Conservation (phyloP, 768 basidiomycete genomes). For the Rhodotorula sphaerocarpa region DNA sequence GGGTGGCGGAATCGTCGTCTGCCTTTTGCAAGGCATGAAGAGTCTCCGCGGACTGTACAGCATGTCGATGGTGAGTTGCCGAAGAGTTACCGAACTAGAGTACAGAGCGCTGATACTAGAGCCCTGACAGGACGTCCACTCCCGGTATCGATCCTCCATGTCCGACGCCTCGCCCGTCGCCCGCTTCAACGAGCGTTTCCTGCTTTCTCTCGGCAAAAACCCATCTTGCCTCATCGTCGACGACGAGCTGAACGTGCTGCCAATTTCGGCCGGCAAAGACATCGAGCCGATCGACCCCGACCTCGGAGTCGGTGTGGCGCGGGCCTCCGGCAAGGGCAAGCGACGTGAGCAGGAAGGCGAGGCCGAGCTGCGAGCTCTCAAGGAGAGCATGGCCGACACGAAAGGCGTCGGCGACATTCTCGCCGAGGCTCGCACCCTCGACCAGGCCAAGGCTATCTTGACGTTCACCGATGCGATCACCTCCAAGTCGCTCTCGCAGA, state of each 20-base stretch:
- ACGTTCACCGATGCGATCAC: conserved; percentile 91
- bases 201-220: conserved; percentile 88
- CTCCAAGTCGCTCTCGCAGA: conserved; percentile 78
- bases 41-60: conserved; percentile 84
- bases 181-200: conserved; percentile 97
- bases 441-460: conserved; percentile 84
- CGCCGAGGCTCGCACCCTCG: conserved; percentile 80
- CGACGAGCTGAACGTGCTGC: conserved; percentile 95
- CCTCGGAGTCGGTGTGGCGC: conserved; percentile 28
- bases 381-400: conserved; percentile 66
- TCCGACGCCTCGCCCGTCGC: conserved; percentile 60
- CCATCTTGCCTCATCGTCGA: conserved; percentile 88
- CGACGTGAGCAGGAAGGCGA: conserved; percentile 48
- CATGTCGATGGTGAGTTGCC: conserved; percentile 59
- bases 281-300: conserved; percentile 56
- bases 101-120: neutral
- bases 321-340: conserved; percentile 40
- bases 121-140: conserved; percentile 74
- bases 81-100: neutral
- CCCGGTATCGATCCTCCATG: conserved; percentile 71
- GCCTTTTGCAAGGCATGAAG: conserved; percentile 89
- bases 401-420: conserved; percentile 82
- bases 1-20: conserved; percentile 70
- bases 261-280: conserved; percentile 89
- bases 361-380: conserved; percentile 64